These are phyloP conservation scores for Quercus rubra DNA, from an alignment of 306 rosid species.

Conservation along the genomic window DNA sequence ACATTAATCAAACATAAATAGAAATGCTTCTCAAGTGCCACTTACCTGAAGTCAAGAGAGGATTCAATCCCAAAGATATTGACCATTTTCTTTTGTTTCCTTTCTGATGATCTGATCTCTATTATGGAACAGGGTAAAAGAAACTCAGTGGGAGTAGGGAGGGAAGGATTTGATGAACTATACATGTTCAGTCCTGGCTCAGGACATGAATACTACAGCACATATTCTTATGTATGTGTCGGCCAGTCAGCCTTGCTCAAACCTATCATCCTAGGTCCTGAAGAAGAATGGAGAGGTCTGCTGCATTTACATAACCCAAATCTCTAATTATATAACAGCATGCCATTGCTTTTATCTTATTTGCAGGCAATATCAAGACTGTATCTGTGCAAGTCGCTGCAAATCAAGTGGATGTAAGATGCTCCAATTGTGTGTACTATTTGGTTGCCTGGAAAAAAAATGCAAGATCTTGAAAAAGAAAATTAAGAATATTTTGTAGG, in stretches of 20 bases:
- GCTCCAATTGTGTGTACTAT: not conserved
- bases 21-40: not conserved
- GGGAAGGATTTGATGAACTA: constrained; percentile 72
- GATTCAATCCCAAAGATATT: not conserved
- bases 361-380: not conserved
- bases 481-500: no score
- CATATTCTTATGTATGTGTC: constrained; percentile 57
- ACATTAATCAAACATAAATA: not conserved
- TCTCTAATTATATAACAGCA: constrained; percentile 24
- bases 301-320: constrained; percentile 72
- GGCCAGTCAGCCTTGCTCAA: constrained; percentile 72
- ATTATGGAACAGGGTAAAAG: constrained; percentile 70
- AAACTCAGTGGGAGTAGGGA: constrained; percentile 68
- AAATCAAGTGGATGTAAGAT: not conserved
- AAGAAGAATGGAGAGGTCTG: constrained; percentile 57
- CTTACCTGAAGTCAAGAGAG: not conserved
- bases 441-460: not conserved
- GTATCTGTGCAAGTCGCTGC: not conserved
- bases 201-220: constrained; percentile 47
- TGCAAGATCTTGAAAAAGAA: no score
- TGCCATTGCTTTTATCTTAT: not conserved
- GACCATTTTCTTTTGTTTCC: not conserved
- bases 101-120: not conserved
- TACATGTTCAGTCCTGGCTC: constrained; percentile 86
- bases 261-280: constrained; percentile 48